Conservation (phyloP, 2,329 filamentous ascomycete species). For the Ophiostoma pallidulum region DNA sequence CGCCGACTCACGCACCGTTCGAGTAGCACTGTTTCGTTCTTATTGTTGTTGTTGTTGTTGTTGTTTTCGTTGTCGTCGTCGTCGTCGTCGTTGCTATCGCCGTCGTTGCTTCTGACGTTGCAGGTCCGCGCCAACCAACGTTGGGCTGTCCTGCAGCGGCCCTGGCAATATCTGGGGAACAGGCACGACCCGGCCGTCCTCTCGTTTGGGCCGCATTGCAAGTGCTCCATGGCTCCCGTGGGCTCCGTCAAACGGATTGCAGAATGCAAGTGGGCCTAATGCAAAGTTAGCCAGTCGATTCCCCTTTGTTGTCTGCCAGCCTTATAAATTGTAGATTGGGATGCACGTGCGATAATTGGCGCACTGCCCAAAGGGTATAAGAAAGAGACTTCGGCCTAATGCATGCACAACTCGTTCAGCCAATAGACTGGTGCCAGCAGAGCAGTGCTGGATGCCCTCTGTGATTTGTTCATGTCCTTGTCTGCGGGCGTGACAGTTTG, state of each 20-base stretch:
- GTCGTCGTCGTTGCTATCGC: too few species aligned
- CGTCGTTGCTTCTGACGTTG: too few species aligned
- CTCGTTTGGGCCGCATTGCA: neutral
- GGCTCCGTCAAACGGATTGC: neutral
- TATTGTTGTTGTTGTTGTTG: too few species aligned
- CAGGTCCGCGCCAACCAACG: neutral
- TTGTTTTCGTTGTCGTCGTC: too few species aligned
- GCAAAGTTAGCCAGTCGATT: neutral
- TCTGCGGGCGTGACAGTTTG: neutral
- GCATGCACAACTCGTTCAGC: constrained; percentile 5
- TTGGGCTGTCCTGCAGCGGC: constrained; percentile 3
- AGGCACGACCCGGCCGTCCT: neutral
- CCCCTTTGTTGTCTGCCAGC: neutral
- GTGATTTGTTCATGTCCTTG: neutral
- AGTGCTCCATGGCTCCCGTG: too few species aligned
- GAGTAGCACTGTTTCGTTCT: too few species aligned
- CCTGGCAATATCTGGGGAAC: constrained; percentile 4
- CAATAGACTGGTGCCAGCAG: constrained; percentile 5
- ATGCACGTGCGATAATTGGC: neutral
- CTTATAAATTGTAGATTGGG: neutral
- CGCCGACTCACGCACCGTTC: too few species aligned
- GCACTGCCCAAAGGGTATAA: neutral
- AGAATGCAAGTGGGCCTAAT: constrained; percentile 2
- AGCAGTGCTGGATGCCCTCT: neutral
- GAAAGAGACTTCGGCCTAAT: neutral